Evolutionary conservation across 495 filamentous ascomycete species (phyloP), one percentile per base, ranked within the genome.

Genomic region (Cryomyces antarcticus): DNA sequence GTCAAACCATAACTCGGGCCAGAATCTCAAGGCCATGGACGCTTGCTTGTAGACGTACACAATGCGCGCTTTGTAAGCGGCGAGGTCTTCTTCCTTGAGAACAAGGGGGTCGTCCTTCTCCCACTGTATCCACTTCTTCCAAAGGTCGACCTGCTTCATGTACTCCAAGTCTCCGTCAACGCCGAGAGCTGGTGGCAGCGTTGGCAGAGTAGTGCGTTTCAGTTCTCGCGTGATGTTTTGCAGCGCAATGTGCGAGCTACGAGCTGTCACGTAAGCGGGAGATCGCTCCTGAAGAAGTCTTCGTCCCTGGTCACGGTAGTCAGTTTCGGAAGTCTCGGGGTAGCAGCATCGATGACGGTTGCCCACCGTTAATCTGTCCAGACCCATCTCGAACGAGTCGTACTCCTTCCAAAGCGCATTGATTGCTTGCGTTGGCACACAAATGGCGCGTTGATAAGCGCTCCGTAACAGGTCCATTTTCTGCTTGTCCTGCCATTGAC

Each of bases 341-440:
- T 24, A 24, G 17, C 17, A 24, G 39, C 12, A 6, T n/a, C 6
- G 12, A 17, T 42, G 4, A 27, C 4, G 9, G 9, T 34, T 12
- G 59, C 61, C 62, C 66, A 84, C 81, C 35, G 82, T 82, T 42
- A 82, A 66, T 60, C 93, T 96, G 60, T 94, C 95, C 30, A 93
- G 60, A 6, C 75, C 71, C 74, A 85, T 82, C 60, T 97, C 89
- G 53, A 96, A 97, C 51, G 77, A 70, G 60, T 94, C 86, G 53
- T 96, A 97, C 54, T 97, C 88, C 61, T 89, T 93, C 89, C 89
- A 97, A 7, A 97, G 58, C 9, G 65, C 67, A 50, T 86, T 82
- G 39, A 89, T 70, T 30, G 73, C 80, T 38, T 78, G 68, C 9
- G 78, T 88, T 4, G 89, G 89, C 41, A 93, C 73, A 48, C 70